Evolutionary conservation across 345 rosid genomes (phyloP).

Genomic region (Streptanthus diversifolius): DNA sequence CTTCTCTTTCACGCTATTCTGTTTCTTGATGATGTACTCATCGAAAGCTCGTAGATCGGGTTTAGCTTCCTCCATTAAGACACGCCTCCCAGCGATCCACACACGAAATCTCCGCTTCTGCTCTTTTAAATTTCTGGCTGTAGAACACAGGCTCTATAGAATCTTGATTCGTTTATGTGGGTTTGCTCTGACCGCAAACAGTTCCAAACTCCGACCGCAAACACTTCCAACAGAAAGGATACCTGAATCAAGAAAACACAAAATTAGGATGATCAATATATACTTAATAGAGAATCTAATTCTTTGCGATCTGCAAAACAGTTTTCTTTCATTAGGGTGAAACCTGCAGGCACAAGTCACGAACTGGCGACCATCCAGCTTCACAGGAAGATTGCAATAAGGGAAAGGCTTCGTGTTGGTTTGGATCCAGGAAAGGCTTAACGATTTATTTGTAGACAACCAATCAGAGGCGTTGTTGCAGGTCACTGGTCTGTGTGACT

Average conservation of each 20-base stretch:
- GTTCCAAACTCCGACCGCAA: not conserved
- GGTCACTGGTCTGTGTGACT: slow-evolving; percentile 31
- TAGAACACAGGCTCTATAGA: not conserved
- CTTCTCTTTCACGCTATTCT: too few relatives aligned
- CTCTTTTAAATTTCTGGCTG: too few relatives aligned
- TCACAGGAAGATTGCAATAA: not conserved
- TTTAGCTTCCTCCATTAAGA: not conserved
- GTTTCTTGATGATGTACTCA: not conserved
- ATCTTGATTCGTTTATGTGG: not conserved
- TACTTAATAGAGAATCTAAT: not conserved
- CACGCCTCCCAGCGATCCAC: not conserved
- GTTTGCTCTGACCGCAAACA: not conserved
- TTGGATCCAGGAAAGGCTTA: not conserved
- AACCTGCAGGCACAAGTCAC: slow-evolving; percentile 23
- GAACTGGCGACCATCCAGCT: not conserved
- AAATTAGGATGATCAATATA: not conserved
- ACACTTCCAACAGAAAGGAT: slow-evolving; percentile 1
- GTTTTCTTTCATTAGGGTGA: not conserved
- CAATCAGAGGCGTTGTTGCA: slow-evolving; percentile 31
- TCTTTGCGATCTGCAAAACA: too few relatives aligned
- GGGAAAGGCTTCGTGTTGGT: slow-evolving; percentile 13
- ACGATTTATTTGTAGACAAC: not conserved
- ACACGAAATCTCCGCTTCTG: not conserved
- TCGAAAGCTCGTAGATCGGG: not conserved
- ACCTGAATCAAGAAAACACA: slow-evolving; percentile 3